Conservation (phyloP, 148 eudicot species). For the Polygonum maritimum region DNA sequence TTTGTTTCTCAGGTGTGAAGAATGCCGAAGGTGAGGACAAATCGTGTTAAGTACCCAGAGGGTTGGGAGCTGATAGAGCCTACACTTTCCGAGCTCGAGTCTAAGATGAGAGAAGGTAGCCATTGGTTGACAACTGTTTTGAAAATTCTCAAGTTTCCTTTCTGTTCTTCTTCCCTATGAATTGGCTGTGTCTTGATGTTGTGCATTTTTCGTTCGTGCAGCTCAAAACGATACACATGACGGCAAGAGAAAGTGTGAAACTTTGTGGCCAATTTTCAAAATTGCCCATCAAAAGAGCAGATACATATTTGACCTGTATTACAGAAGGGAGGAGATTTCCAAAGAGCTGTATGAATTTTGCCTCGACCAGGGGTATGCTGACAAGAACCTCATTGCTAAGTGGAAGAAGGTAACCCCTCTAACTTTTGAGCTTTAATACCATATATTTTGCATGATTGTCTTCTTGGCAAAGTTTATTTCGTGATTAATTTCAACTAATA, state of each 20-base stretch:
- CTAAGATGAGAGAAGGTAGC: constrained; percentile 13
- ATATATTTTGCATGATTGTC: not conserved
- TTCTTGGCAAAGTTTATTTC: not conserved
- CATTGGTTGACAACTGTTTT: not conserved
- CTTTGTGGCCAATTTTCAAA: constrained; percentile 40
- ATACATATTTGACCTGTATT: constrained; percentile 29
- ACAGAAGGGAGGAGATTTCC: constrained; percentile 30
- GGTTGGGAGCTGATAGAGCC: constrained; percentile 13
- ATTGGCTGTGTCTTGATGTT: not conserved
- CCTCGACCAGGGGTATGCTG: constrained; percentile 41
- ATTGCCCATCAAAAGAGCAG: constrained; percentile 40
- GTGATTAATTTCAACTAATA: not conserved
- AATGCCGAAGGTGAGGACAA: constrained; percentile 12
- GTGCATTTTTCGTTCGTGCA: constrained; percentile 11
- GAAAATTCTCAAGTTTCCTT: not conserved
- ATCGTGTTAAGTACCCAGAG: constrained; percentile 9
- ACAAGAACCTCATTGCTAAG: constrained; percentile 36
- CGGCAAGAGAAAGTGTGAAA: constrained; percentile 38
- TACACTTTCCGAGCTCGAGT: constrained; percentile 4
- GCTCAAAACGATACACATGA: constrained; percentile 35
- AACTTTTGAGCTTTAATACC: not conserved
- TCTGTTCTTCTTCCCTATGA: not conserved
- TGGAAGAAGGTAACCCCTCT: constrained; percentile 33
- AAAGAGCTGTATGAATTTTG: constrained; percentile 35
- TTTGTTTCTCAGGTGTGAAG: not conserved